Percentiles rank a stretch among this genome's conserved stretches.
These are phyloP conservation scores for Calonectria naviculata DNA, from an alignment of 2,329 filamentous ascomycete genomes.

Conservation along the genomic window DNA sequence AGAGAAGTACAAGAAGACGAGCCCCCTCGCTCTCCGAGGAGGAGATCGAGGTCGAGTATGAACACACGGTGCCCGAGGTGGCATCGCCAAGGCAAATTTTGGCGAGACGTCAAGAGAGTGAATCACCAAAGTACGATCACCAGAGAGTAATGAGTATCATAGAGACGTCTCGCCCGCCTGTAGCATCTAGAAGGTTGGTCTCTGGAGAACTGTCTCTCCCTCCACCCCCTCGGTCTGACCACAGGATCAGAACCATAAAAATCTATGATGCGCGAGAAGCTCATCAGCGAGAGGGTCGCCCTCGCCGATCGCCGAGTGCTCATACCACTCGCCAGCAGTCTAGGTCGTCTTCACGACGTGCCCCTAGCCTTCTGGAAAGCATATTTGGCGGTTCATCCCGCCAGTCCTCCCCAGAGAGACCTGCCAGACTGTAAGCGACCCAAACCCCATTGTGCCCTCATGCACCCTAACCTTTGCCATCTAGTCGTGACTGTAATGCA, in stretches of 20 bases:
- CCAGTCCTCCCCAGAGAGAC: slow-evolving; percentile 41
- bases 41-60: slow-evolving; percentile 36
- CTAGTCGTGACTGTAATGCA: slow-evolving; percentile 76
- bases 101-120: slow-evolving; percentile 43
- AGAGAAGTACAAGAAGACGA: slow-evolving; percentile 34
- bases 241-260: slow-evolving; percentile 32
- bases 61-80: slow-evolving; percentile 40
- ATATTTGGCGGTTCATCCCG: slow-evolving; percentile 41
- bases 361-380: slow-evolving; percentile 41
- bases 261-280: slow-evolving; percentile 37
- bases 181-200: slow-evolving; percentile 46
- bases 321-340: slow-evolving; percentile 32
- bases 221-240: slow-evolving; percentile 5
- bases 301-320: slow-evolving; percentile 29
- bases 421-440: slow-evolving; percentile 37
- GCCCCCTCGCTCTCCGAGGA: slow-evolving; percentile 34
- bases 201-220: background rate
- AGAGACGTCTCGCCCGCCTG: slow-evolving; percentile 47
- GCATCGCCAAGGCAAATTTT: slow-evolving; percentile 41
- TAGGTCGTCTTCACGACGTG: slow-evolving; percentile 39
- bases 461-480: slow-evolving; percentile 24
- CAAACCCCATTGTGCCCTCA: background rate
- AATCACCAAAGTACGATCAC: slow-evolving; percentile 42
- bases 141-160: slow-evolving; percentile 44
- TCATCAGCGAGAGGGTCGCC: slow-evolving; percentile 34